Evolutionary conservation across 1,284 basidiomycete genomes (phyloP).

Genomic region (Marasmius fiardii): DNA sequence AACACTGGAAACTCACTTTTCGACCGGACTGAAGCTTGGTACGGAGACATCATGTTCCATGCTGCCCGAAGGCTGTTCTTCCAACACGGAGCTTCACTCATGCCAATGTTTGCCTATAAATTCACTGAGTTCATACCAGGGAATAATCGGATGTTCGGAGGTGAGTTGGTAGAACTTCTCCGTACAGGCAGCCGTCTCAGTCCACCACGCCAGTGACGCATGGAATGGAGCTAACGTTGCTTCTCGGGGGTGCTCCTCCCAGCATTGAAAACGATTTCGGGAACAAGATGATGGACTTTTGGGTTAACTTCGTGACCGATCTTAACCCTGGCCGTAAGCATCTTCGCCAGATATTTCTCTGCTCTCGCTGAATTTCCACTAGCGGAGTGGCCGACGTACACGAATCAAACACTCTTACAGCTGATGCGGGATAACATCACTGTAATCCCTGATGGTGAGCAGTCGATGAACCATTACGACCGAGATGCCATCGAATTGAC

Average conservation of each 20-base stretch:
- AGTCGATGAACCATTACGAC: neutral
- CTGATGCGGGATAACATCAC: constrained; percentile 48
- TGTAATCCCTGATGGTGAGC: constrained; percentile 45
- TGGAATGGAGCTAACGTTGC: constrained; percentile 43
- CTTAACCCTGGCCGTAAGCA: constrained; percentile 47
- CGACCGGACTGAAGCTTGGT: constrained; percentile 52
- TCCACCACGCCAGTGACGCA: constrained; percentile 39
- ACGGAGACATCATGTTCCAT: constrained; percentile 55
- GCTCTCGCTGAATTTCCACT: neutral
- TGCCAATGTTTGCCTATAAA: constrained; percentile 50
- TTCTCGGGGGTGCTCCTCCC: constrained; percentile 45
- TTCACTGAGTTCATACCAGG: constrained; percentile 55
- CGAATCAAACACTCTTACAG: constrained; percentile 37
- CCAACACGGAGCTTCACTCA: constrained; percentile 39
- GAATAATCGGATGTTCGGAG: constrained; percentile 38
- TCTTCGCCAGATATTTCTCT: neutral
- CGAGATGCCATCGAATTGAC: neutral
- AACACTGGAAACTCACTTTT: constrained; percentile 58
- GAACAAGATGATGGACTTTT: constrained; percentile 45
- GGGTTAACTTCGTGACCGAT: constrained; percentile 51
- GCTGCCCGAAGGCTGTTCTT: constrained; percentile 46
- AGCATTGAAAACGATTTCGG: constrained; percentile 42
- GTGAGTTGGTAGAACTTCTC: constrained; percentile 21
- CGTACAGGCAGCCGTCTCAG: no score
- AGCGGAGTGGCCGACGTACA: constrained; percentile 46